Base-by-base conservation (phyloP, 1,284 basidiomycete genomes). In the Pseudozyma sp. region DNA sequence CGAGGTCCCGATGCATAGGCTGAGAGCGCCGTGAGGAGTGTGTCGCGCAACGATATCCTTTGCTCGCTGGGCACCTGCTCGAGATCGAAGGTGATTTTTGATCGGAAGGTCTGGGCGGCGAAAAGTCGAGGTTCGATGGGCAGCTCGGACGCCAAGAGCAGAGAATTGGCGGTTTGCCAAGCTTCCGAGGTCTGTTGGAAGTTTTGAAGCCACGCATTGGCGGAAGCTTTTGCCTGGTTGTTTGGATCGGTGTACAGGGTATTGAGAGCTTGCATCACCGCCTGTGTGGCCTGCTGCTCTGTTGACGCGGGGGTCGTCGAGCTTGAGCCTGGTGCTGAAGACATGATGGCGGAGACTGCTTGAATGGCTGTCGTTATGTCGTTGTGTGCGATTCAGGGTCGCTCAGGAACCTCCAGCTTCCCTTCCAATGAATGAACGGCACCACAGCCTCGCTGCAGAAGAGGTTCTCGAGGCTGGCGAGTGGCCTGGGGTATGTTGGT, bases 31-130 rank as follows among this genome's bases (percentile, higher is more conserved):
- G 90, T 85, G 63, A 98, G 84, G 58, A 99, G 87, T 1, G 94
- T 96, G 84, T 97, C 94, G 52, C 94, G 90, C 47, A 99, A 87
- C 7, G 91, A 88, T n/a, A 91, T 87, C 4, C 92, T 87, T 69
- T 94, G 89, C 48, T 88, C 86, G 11, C 87, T 82, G 69, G 92
- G 90, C 42, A 99, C 90, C 88, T 98, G 93, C 58, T 91, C 86
- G 49, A 99, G 90, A 88, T 99, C 97, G 85, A 95, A 99, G 8
- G 91, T 94, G 78, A 98, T 94, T 64, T 99, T 99, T 64, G 92
- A 89, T 81, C 96, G 88, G 84, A 99, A 94, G 0, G 97, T 99
- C 86, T 99, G 97, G 0, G 96, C 94, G 16, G 95, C 94, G 84
- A 99, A 98, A 50, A 98, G 86, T 81, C 94, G 92, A 37, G 93